Conservation (phyloP, 352 stramenopile genomes). For the Phytophthora megakarya region DNA sequence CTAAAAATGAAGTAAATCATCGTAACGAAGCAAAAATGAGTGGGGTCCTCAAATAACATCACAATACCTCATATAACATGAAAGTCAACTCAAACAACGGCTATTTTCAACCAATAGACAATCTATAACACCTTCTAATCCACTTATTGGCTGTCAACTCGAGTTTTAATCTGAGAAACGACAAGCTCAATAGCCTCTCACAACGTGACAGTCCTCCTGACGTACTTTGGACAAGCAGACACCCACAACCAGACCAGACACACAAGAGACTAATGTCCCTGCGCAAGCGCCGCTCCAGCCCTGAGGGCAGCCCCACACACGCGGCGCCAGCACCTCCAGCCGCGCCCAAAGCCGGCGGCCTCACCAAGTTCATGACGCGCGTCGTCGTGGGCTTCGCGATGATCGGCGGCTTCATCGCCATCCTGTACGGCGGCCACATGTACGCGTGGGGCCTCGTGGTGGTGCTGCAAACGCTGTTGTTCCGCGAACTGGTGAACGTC, state of each 20-base stretch:
- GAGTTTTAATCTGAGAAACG: background rate
- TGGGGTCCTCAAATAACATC: background rate
- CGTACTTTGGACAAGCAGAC: conserved; percentile 4
- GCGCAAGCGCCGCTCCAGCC: conserved; percentile 55
- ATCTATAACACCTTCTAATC: background rate
- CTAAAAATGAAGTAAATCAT: background rate
- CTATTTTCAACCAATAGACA: background rate
- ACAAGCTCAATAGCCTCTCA: background rate
- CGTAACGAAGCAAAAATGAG: background rate
- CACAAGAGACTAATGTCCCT: conserved; percentile 24
- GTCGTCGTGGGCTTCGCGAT: conserved; percentile 78
- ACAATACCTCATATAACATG: background rate
- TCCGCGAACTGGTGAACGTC: conserved; percentile 98
- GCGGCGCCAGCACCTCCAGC: conserved; percentile 13
- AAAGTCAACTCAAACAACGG: no score
- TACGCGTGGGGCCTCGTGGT: conserved; percentile 87
- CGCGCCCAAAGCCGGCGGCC: conserved; percentile 31
- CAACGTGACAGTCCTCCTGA: background rate
- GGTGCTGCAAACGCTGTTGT: conserved; percentile 89
- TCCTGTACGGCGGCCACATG: conserved; percentile 83
- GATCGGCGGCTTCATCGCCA: conserved; percentile 71
- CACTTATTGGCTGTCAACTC: background rate
- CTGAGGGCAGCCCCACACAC: conserved; percentile 26
- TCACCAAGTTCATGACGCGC: conserved; percentile 76
- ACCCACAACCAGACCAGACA: conserved; percentile 15